Evolutionary conservation across 352 stramenopile genomes (phyloP).

Genomic region (Globisporangium splendens): DNA sequence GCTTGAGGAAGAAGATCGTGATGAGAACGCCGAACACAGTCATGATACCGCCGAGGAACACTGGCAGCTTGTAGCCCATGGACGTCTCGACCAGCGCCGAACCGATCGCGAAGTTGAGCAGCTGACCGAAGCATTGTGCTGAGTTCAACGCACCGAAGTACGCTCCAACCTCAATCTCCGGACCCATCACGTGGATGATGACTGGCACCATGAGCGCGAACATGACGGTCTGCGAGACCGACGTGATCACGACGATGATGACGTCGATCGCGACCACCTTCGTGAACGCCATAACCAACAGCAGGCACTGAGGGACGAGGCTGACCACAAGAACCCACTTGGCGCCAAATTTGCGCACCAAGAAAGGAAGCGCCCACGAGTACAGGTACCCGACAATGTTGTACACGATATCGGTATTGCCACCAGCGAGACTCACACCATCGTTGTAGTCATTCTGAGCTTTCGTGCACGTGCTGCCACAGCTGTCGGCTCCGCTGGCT

Average conservation of each 20-base stretch:
- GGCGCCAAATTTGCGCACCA: conserved; percentile 33
- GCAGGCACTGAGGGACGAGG: conserved; percentile 33
- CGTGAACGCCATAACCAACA: conserved; percentile 44
- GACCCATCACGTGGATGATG: conserved; percentile 43
- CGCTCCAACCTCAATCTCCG: conserved; percentile 33
- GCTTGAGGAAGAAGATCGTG: conserved; percentile 44
- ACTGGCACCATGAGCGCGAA: conserved; percentile 50
- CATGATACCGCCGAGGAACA: conserved; percentile 28
- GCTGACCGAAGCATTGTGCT: conserved; percentile 43
- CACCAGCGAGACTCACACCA: conserved; percentile 38
- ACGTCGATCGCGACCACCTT: conserved; percentile 28
- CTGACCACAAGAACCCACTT: conserved; percentile 27
- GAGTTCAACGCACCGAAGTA: conserved; percentile 54
- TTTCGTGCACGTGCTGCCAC: conserved; percentile 30
- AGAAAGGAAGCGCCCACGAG: conserved; percentile 34
- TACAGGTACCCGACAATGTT: conserved; percentile 40
- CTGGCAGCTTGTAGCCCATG: conserved; percentile 23
- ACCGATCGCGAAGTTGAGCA: conserved; percentile 49
- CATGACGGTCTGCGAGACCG: conserved; percentile 35
- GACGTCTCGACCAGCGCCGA: conserved; percentile 29
- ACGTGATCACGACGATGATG: conserved; percentile 33
- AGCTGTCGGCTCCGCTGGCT: conserved; percentile 32
- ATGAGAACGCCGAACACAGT: conserved; percentile 59
- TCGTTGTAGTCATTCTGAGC: conserved; percentile 34
- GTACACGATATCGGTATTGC: conserved; percentile 38